These are phyloP conservation scores for Hyphopichia buzzinii DNA, from an alignment of 1,139 yeast species.

Conservation along the genomic window DNA sequence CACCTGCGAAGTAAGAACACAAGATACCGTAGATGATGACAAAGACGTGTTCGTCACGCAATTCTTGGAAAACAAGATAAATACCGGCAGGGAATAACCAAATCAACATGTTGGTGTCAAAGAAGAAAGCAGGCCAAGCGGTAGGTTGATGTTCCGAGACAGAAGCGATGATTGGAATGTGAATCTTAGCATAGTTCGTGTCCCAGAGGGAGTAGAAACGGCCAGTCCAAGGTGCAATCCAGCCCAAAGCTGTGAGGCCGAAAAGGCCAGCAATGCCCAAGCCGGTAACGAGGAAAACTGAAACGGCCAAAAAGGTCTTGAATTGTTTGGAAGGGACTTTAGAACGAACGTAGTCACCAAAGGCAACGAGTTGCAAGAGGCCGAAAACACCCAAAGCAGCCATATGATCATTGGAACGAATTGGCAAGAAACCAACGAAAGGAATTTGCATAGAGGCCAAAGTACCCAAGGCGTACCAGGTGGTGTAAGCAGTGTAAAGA, in stretches of 20 bases:
- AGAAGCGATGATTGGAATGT: constrained; percentile 97
- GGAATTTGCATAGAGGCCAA: constrained; percentile 99
- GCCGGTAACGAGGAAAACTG: constrained; percentile 52
- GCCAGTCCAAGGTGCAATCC: constrained; percentile 99
- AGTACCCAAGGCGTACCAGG: constrained; percentile 97
- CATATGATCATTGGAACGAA: constrained; percentile 97
- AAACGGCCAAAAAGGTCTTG: constrained; percentile 63
- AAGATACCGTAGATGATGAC: constrained; percentile 86
- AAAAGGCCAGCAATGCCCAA: constrained; percentile 73
- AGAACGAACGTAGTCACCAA: constrained; percentile 78
- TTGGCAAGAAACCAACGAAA: constrained; percentile 95
- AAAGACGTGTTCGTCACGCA: constrained; percentile 89
- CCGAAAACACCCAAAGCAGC: constrained; percentile 98
- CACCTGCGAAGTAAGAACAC: constrained; percentile 98
- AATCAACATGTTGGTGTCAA: constrained; percentile 86
- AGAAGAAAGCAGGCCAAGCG: constrained; percentile 98
- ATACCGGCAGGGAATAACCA: constrained; percentile 99
- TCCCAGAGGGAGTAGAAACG: constrained; percentile 99
- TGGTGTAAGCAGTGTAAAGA: constrained; percentile 86
- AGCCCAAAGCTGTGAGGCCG: constrained; percentile 82
- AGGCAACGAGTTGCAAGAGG: constrained; percentile 82
- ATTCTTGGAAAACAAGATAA: constrained; percentile 83
- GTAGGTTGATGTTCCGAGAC: constrained; percentile 99
- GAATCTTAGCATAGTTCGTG: constrained; percentile 94
- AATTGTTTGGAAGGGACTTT: constrained; percentile 75